Conservation (phyloP, 1,284 basidiomycete genomes). For the Butyriboletus regius region DNA sequence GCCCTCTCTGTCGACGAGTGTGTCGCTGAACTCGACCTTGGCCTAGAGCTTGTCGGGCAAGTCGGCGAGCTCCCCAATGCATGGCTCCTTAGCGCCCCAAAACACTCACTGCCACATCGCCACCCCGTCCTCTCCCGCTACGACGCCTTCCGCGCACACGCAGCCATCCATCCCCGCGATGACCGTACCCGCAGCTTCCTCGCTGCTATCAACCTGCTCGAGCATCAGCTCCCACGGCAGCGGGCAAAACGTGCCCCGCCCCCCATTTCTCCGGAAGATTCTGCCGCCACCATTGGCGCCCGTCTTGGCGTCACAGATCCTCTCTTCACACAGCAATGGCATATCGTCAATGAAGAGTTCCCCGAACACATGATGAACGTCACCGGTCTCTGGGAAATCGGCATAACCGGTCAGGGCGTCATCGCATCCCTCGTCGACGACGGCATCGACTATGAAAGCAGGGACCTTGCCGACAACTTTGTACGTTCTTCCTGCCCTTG, state of each 20-base stretch:
- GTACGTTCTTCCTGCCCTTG: conserved; percentile 48
- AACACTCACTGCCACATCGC: conserved; percentile 23
- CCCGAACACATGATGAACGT: conserved; percentile 81
- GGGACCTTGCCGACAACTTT: conserved; percentile 85
- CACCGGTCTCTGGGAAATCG: conserved; percentile 76
- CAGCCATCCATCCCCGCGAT: conserved; percentile 21
- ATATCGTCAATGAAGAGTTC: conserved; percentile 71
- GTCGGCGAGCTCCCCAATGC: conserved; percentile 77
- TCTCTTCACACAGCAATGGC: conserved; percentile 86
- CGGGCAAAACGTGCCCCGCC: conserved; percentile 68
- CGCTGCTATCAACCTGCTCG: conserved; percentile 52
- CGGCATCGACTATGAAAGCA: conserved; percentile 84
- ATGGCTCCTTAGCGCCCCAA: conserved; percentile 75
- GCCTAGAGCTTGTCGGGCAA: conserved; percentile 80
- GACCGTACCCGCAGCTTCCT: conserved; percentile 39
- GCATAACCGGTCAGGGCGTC: conserved; percentile 79
- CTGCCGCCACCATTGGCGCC: conserved; percentile 47
- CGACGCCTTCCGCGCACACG: conserved; percentile 40
- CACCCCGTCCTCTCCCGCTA: conserved; percentile 51
- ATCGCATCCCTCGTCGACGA: conserved; percentile 92
- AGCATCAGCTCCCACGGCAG: conserved; percentile 54
- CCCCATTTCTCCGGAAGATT: conserved; percentile 34
- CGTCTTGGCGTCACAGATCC: conserved; percentile 79
- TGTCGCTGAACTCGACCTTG: conserved; percentile 60
- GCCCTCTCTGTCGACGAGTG: conserved; percentile 54